Percentiles rank a stretch among this genome's conserved stretches.
Conservation (phyloP, 208 protist species). For the Acanthamoeba triangularis region DNA sequence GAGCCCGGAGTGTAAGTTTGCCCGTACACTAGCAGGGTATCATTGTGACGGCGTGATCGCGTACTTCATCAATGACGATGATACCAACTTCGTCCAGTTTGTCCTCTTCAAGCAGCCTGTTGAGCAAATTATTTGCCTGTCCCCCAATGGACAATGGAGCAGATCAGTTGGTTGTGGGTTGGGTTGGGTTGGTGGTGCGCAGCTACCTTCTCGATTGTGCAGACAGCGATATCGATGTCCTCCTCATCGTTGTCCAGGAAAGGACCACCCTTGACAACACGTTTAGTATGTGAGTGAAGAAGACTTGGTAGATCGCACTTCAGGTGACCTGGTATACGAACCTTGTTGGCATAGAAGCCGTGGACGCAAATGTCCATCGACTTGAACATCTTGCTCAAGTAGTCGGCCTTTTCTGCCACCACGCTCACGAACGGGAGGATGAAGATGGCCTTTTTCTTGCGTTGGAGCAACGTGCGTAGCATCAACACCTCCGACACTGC, state of each 20-base stretch:
- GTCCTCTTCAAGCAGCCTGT: slow-evolving; percentile 87
- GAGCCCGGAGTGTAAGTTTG: slow-evolving; percentile 60
- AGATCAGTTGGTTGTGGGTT: neutral
- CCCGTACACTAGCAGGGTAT: neutral
- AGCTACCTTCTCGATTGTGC: slow-evolving; percentile 92
- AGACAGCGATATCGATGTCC: slow-evolving; percentile 87
- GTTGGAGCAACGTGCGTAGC: slow-evolving; percentile 74
- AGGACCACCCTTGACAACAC: neutral
- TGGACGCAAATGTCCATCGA: slow-evolving; percentile 52
- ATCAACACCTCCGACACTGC: slow-evolving; percentile 92
- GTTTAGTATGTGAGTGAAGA: neutral
- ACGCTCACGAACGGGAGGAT: slow-evolving; percentile 92
- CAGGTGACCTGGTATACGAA: neutral
- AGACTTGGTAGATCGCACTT: too few species aligned
- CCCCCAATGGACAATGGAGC: too few species aligned
- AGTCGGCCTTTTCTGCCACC: slow-evolving; percentile 89
- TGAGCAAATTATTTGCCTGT: slow-evolving; percentile 89
- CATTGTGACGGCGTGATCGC: slow-evolving; percentile 71
- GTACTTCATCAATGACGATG: slow-evolving; percentile 93
- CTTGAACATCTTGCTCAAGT: slow-evolving; percentile 81
- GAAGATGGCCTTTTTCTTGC: slow-evolving; percentile 90
- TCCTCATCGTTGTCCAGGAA: slow-evolving; percentile 29
- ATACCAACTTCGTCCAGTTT: slow-evolving; percentile 85
- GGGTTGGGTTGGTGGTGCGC: neutral
- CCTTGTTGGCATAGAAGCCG: slow-evolving; percentile 83